Percentiles rank a stretch among this genome's conserved stretches.
These are phyloP conservation scores for Rosa hybrid DNA, from an alignment of 331 rosid species.

Conservation along the genomic window DNA sequence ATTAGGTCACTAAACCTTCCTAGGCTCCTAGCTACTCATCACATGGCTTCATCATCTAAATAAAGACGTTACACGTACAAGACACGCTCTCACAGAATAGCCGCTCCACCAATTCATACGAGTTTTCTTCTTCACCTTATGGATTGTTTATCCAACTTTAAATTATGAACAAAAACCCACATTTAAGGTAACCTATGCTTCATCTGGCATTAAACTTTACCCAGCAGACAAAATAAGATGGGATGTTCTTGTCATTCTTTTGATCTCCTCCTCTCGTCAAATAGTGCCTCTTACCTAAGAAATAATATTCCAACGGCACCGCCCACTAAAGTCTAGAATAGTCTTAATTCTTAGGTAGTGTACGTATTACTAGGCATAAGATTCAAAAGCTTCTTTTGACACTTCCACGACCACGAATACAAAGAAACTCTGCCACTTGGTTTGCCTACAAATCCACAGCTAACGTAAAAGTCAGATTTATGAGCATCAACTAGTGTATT, in stretches of 20 bases:
- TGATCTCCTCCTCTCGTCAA: not conserved
- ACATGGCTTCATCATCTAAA: not conserved
- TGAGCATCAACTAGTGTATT: not conserved
- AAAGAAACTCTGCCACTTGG: not conserved
- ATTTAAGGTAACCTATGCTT: not conserved
- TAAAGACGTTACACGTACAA: not conserved
- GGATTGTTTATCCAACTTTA: not conserved
- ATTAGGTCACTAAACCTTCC: not conserved
- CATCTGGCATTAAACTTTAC: not conserved
- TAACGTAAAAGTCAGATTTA: not conserved
- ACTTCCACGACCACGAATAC: not conserved
- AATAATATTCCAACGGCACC: not conserved
- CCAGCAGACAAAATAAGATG: not conserved
- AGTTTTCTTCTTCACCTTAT: not conserved
- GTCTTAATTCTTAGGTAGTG: not conserved
- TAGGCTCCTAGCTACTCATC: not conserved
- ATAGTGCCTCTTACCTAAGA: not conserved
- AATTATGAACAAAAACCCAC: not conserved
- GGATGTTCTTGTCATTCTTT: not conserved
- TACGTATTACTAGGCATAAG: slow-evolving; percentile 1
- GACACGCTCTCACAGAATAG: not conserved
- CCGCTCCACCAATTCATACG: not conserved
- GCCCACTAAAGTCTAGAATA: not conserved
- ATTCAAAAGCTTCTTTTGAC: slow-evolving; percentile 6
- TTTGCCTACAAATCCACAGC: not conserved